Percentiles rank a stretch among this genome's conserved stretches.
phyloP scores from a whole-genome alignment of 208 protist genomes.

The Leishmania guyanensis region DNA sequence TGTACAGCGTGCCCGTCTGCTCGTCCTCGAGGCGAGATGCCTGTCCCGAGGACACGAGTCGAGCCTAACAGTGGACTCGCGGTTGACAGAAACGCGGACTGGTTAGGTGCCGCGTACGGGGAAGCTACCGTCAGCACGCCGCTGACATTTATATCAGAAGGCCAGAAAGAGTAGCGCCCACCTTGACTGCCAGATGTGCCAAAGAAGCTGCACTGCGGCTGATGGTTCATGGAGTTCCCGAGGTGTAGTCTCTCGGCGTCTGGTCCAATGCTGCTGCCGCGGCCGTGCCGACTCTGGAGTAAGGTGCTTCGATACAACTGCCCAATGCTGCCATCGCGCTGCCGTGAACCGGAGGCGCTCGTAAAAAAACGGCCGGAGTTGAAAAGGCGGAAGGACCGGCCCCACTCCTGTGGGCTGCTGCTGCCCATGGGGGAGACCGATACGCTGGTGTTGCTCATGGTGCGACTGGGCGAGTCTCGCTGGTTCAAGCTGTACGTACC shows the following conservation, averaged over 20 bases:
- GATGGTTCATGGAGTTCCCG: slow-evolving; percentile 16
- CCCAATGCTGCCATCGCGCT: slow-evolving; percentile 32
- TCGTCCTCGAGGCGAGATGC: slow-evolving; percentile 11
- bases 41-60: slow-evolving; percentile 12
- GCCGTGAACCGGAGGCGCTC: slow-evolving; percentile 27
- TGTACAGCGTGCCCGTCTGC: slow-evolving; percentile 18
- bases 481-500: slow-evolving; percentile 25
- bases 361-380: slow-evolving; percentile 48
- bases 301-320: slow-evolving; percentile 43
- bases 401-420: slow-evolving; percentile 61
- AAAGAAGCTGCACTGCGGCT: slow-evolving; percentile 30
- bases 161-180: slow-evolving; percentile 27
- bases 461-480: slow-evolving; percentile 39
- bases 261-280: slow-evolving; percentile 25
- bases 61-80: slow-evolving; percentile 27
- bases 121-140: slow-evolving; percentile 22
- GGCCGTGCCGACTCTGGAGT: slow-evolving; percentile 15
- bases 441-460: slow-evolving; percentile 62
- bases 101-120: slow-evolving; percentile 5
- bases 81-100: not conserved
- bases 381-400: slow-evolving; percentile 78
- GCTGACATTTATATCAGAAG: slow-evolving; percentile 17
- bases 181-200: slow-evolving; percentile 8
- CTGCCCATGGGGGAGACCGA: slow-evolving; percentile 65
- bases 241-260: slow-evolving; percentile 22